These are phyloP conservation scores for Pseudozyma tsukubaensis DNA, from an alignment of 1,284 basidiomycete genomes.

Conservation along the genomic window DNA sequence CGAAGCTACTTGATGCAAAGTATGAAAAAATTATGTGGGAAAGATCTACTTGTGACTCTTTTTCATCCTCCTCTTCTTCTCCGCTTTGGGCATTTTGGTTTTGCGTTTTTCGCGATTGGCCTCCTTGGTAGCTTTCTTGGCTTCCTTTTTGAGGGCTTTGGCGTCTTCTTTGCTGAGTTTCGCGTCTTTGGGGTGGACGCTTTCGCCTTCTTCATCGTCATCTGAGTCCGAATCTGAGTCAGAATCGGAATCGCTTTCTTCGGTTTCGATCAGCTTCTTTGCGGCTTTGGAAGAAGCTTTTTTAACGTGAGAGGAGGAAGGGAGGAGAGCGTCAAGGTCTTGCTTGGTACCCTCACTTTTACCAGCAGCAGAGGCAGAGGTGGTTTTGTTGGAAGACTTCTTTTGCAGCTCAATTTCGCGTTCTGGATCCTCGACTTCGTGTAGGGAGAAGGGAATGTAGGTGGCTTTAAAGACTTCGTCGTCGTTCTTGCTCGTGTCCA, in stretches of 20 bases:
- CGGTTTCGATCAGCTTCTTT: constrained; percentile 4
- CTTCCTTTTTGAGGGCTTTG: constrained; percentile 47
- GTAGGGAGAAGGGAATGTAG: constrained; percentile 65
- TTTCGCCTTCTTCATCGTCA: constrained; percentile 7
- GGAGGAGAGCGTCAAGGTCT: constrained; percentile 8
- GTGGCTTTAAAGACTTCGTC: constrained; percentile 64
- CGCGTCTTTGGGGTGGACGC: constrained; percentile 33
- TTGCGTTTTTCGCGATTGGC: constrained; percentile 63
- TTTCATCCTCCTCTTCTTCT: constrained; percentile 63
- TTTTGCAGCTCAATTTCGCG: constrained; percentile 55
- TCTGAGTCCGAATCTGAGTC: constrained; percentile 6
- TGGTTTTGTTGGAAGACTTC: neutral
- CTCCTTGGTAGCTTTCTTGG: constrained; percentile 57
- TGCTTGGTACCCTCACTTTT: neutral
- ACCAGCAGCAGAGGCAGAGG: neutral
- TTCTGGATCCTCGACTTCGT: constrained; percentile 66
- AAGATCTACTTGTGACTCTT: constrained; percentile 52
- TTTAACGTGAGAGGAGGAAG: neutral
- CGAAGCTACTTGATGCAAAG: neutral
- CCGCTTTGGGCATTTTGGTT: constrained; percentile 67
- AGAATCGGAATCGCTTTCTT: constrained; percentile 13
- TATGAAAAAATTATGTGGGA: neutral
- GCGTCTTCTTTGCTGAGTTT: constrained; percentile 46
- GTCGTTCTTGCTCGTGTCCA: constrained; percentile 15
- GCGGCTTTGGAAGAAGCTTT: neutral